Conservation (phyloP, 176 grass and related monocot species). For the Thalia dealbata region DNA sequence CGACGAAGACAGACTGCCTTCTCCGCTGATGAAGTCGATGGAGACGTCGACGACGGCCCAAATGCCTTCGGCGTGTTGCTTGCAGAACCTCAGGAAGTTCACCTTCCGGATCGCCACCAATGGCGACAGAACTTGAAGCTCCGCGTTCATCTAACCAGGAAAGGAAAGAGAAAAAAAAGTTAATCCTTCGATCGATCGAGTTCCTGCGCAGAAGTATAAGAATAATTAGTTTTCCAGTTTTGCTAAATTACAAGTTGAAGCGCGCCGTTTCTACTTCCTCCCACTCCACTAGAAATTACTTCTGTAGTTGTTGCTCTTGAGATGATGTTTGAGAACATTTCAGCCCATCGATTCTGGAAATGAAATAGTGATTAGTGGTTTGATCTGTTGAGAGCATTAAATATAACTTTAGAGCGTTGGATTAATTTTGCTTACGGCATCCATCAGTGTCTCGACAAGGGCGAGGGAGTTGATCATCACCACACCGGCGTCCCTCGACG, state of each 20-base stretch:
- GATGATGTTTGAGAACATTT: constrained; percentile 86
- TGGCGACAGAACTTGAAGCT: constrained; percentile 16
- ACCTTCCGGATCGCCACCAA: constrained; percentile 15
- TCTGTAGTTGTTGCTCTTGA: constrained; percentile 57
- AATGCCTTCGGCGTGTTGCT: constrained; percentile 12
- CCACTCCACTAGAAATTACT: constrained; percentile 73
- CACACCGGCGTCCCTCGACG: constrained; percentile 56
- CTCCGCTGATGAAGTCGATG: constrained; percentile 14
- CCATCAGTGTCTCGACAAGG: constrained; percentile 80
- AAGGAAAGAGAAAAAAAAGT: too few species aligned
- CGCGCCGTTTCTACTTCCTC: constrained; percentile 70
- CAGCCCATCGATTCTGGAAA: constrained; percentile 55
- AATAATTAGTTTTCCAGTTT: not conserved
- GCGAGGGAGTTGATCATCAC: constrained; percentile 54
- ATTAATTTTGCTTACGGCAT: constrained; percentile 33
- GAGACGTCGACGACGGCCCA: constrained; percentile 25
- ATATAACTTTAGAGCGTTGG: not conserved
- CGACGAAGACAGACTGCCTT: not conserved
- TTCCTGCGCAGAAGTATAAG: too few species aligned
- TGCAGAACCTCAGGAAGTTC: constrained; percentile 18
- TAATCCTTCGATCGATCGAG: not conserved
- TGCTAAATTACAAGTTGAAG: constrained; percentile 90
- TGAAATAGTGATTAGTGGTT: too few species aligned
- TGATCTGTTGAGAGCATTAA: too few species aligned
- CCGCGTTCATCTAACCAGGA: constrained; percentile 16